Evolutionary conservation across 2,329 filamentous ascomycete genomes (phyloP).

Genomic region (Nemania bipapillata): DNA sequence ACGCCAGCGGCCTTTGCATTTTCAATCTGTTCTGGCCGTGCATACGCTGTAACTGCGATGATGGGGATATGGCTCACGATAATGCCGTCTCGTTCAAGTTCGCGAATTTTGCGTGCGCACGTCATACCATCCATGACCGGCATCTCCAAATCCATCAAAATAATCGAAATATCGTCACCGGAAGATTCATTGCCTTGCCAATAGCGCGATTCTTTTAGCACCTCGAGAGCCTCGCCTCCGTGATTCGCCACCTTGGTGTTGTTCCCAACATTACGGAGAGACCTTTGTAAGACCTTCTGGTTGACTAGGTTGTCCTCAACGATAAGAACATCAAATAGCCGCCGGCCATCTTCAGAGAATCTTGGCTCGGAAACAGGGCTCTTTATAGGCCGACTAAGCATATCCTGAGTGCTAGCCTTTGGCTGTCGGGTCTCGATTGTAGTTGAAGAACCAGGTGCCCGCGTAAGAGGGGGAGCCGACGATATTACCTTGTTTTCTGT

Average conservation of each 20-base stretch:
- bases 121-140: slow-evolving; percentile 84
- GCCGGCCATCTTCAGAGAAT: slow-evolving; percentile 48
- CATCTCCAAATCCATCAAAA: slow-evolving; percentile 86
- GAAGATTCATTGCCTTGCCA: slow-evolving; percentile 62
- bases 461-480: slow-evolving; percentile 45
- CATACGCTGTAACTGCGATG: slow-evolving; percentile 86
- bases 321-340: slow-evolving; percentile 67
- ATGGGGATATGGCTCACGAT: slow-evolving; percentile 76
- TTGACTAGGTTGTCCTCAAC: slow-evolving; percentile 77
- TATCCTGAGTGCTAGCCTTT: slow-evolving; percentile 34
- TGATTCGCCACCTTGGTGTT: slow-evolving; percentile 72
- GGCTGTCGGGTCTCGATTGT: slow-evolving; percentile 49
- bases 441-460: slow-evolving; percentile 51
- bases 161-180: slow-evolving; percentile 69
- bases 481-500: slow-evolving; percentile 54
- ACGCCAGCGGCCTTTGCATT: slow-evolving; percentile 78
- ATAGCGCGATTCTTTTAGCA: slow-evolving; percentile 65
- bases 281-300: slow-evolving; percentile 70
- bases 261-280: slow-evolving; percentile 70
- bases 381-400: slow-evolving; percentile 31
- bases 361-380: slow-evolving; percentile 40
- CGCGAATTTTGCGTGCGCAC: slow-evolving; percentile 74
- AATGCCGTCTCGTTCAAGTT: slow-evolving; percentile 70
- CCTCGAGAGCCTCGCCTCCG: slow-evolving; percentile 70
- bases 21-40: slow-evolving; percentile 76